Base-by-base conservation (phyloP, 2,329 filamentous ascomycete species). In the Calonectria pauciramosa region DNA sequence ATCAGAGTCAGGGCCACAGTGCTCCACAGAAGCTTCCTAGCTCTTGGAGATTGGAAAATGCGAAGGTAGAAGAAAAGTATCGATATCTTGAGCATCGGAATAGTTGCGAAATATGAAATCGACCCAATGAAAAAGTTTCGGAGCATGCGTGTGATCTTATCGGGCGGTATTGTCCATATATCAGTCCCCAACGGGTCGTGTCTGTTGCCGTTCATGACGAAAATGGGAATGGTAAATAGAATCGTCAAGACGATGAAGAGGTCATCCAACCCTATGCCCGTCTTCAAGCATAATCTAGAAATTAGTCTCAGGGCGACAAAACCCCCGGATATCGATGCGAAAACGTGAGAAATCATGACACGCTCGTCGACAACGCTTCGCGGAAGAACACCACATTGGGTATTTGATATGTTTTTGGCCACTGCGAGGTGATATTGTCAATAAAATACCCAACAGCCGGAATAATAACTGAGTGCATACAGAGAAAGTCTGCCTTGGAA, bases 21-120 rank as follows among this genome's bases (percentile, higher is more conserved):
- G n/a, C 74, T 84, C 82, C 85, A 86, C 8, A 90, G 82, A 16
- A 88, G 60, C 8, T 81, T 82, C 18, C 85, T 84, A 13, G 90
- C 85, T 4, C 63, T 71, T 0, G 68, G 73, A 0, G 82, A 78
- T 0, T 88, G 88, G 75, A 92, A 92, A 70, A 92, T 88, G 68
- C 89, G 87, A 7, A 90, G 82, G 77, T 91, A 91, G 81, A 92
- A 91, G 78, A 89, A 85, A 1, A 92, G 82, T 30, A 92, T 83
- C 0, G 89, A 86, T 6, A 90, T 80, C 76, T 91, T 90, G 20
- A 89, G 84, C 32, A 89, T 81, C 2, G 87, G 82, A 16, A 90
- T 80, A 20, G 87, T 82, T 4, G 82, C 68, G 77, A 90, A 89
- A 80, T 91, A 90, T 28, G 89, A 66, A 9, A 84, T 75, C 34